phyloP scores from a whole-genome alignment of 495 filamentous ascomycete species.

The Bacidia gigantensis region DNA sequence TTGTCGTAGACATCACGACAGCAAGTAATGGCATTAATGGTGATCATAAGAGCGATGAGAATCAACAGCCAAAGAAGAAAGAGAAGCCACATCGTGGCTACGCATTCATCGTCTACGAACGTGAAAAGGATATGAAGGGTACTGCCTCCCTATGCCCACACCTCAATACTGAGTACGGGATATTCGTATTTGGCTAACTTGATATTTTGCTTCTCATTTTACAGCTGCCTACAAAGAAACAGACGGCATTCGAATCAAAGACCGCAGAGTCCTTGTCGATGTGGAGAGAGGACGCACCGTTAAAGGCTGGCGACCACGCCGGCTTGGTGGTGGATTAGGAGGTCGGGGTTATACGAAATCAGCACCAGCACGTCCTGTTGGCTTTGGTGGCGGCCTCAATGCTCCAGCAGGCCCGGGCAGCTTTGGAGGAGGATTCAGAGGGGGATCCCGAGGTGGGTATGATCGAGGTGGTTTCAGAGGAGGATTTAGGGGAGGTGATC shows the following conservation, averaged over 20 bases:
- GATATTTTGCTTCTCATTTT: constrained; percentile 15
- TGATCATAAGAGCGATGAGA: constrained; percentile 12
- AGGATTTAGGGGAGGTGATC: constrained; percentile 51
- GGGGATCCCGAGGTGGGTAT: constrained; percentile 37
- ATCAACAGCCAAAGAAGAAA: constrained; percentile 50
- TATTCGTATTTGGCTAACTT: constrained; percentile 23
- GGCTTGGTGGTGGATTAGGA: constrained; percentile 83
- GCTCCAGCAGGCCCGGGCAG: constrained; percentile 54
- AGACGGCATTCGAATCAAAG: constrained; percentile 87
- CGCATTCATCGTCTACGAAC: constrained; percentile 93
- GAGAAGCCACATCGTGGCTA: constrained; percentile 85
- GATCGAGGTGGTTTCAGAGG: constrained; percentile 40
- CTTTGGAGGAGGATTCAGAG: constrained; percentile 53
- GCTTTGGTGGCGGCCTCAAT: constrained; percentile 35
- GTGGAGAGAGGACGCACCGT: constrained; percentile 93
- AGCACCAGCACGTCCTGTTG: constrained; percentile 55
- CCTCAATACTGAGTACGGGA: constrained; percentile 11
- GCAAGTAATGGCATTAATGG: constrained; percentile 22
- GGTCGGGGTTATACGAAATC: constrained; percentile 88
- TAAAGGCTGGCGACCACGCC: constrained; percentile 83
- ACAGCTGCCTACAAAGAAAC: constrained; percentile 70
- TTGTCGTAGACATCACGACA: constrained; percentile 50
- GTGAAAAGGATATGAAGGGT: constrained; percentile 99
- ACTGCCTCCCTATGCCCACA: constrained; percentile 33
- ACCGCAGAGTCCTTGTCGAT: constrained; percentile 82